Base-by-base conservation (phyloP, 257 asterid species). In the Solanum raphanifolium region DNA sequence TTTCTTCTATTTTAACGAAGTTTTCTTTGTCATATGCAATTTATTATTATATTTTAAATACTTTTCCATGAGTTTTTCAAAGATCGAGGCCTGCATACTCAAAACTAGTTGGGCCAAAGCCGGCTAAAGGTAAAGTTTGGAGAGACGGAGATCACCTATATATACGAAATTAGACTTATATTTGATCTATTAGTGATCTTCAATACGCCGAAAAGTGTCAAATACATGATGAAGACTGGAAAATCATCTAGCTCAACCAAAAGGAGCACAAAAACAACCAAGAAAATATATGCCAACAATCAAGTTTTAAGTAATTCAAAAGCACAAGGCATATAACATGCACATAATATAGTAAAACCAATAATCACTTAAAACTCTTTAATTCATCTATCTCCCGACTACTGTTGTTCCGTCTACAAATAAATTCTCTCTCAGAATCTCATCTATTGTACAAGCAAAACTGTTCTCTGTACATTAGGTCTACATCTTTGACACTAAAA, bases 381-480 rank as follows among this genome's bases (percentile, higher is more conserved):
- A 86, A 71, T 58, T 71, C 88, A 69, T 86, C 32, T 0, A 29
- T 86, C 81, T 69, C 71, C 38, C 29, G 41, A 43, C 69, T 35
- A 86, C 34, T 52, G 23, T 16, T 60, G 72, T 86, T 55, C 46
- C 52, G 83, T 86, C 15, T 86, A 86, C 83, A 86, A 86, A 43
- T 43, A 75, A 86, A 46, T 27, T 16, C 36, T 34, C 83, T 73
- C 78, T 86, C 83, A 23, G 68, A 29, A 58, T 86, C 83, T 69
- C 88, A 13, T 41, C 83, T 86, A 86, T 69, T 31, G 83, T 86
- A 86, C 88, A 86, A 86, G 71, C 88, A 73, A 73, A 86, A 86
- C 34, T 86, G 31, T 35, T 41, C 66, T 48, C 52, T 86, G 66
- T 86, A 86, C 84, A 86, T 46, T 79, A 43, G n/a, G 41, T 82